Base-by-base conservation (phyloP, 495 filamentous ascomycete genomes). In the Penicillium steckii region DNA sequence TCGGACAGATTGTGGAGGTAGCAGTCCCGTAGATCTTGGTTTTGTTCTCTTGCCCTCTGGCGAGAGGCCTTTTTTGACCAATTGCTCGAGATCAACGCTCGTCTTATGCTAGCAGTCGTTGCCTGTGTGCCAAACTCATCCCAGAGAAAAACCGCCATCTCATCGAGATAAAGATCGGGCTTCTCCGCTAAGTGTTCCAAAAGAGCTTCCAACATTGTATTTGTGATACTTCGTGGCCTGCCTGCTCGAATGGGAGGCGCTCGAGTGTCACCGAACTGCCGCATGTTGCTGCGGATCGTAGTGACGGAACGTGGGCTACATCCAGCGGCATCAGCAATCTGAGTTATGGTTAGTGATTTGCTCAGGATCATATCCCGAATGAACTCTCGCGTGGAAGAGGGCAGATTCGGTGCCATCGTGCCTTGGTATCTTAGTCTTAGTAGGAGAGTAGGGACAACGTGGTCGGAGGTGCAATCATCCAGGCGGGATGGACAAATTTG, bases 191-290 rank as follows among this genome's bases (percentile, higher is more conserved):
- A 24, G 22, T 51, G 40, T 3, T 44, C 25, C 10, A 10, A 44
- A 4, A 51, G 38, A 33, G 48, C 38, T n/a, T 62, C 44, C 13
- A 64, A 49, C 45, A 71, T 71, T 13, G 53, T 23, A 27, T 53
- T 59, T 37, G 55, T 61, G 35, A 72, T 60, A 25, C 38, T 49
- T 23, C 48, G 49, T 13, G 46, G 50, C 26, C 59, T 37, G 50
- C 62, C 62, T 37, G 33, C 33, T 37, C 33, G 33, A 18, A 15
- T 37, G 33, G 33, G 33, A 37, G 12, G 33, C 33, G 12, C 33
- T 37, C 12, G 33, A 37, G 2, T 7, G 7, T 37, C 33, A 37
- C 66, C 56, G 52, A 64, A 69, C 7, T 37, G 33, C 12, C 33
- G 33, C 27, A 30, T 30, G 27, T 35, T 35, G n/a, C 5, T 40